Percentiles rank a stretch among this genome's conserved stretches.
phyloP scores from a whole-genome alignment of 2,329 filamentous ascomycete species.

The Ceratocystis destructans region DNA sequence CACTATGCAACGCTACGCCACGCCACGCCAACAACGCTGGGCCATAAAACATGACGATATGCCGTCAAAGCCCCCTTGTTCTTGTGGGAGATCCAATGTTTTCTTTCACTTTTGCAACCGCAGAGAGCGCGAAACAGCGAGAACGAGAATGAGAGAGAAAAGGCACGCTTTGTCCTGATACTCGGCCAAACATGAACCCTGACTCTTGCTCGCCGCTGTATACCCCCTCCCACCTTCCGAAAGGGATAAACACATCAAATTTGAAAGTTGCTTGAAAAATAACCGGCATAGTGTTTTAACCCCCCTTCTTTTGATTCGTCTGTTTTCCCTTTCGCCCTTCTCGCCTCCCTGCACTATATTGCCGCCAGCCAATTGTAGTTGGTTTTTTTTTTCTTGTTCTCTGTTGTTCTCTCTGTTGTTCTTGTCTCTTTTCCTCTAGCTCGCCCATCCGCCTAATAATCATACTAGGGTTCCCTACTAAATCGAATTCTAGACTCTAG shows the following conservation, averaged over 20 bases:
- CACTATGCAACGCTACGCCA: neutral
- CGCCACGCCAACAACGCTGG: neutral
- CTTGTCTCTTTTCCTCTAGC: constrained; percentile 1
- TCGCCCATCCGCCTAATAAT: neutral
- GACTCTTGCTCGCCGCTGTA: neutral
- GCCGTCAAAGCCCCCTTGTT: constrained; percentile 6
- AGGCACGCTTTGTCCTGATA: neutral
- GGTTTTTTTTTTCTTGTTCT: neutral
- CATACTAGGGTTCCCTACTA: neutral
- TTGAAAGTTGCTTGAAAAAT: neutral
- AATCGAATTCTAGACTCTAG: constrained; percentile 3
- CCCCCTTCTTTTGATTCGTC: neutral
- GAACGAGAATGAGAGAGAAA: neutral
- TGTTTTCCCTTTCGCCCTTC: neutral
- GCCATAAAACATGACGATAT: constrained; percentile 6
- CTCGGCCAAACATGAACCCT: neutral
- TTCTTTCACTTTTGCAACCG: neutral
- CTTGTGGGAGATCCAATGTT: constrained; percentile 1
- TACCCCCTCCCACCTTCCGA: neutral
- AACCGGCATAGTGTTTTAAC: neutral
- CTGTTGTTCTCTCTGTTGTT: neutral
- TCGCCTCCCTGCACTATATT: neutral
- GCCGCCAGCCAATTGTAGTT: neutral
- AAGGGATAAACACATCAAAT: neutral
- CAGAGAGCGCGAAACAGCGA: constrained; percentile 7